A percentile compares a stretch with the other conserved stretches of the same genome.
Evolutionary conservation across 257 asterid species (phyloP).

Genomic region (Rubia yunnanensis): DNA sequence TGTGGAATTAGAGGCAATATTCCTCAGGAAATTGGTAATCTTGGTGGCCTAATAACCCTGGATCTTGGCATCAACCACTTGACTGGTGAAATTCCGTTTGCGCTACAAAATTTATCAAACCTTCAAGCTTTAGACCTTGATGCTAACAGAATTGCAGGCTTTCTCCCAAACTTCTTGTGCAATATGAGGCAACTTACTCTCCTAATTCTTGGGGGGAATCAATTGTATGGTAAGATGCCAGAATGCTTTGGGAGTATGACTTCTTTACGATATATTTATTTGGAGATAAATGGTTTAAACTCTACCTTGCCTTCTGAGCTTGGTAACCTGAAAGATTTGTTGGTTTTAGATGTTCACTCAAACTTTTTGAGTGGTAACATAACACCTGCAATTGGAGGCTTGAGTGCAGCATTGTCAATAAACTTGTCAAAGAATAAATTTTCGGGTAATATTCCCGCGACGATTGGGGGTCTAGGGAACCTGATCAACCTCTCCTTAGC

Average conservation of each 20-base stretch:
- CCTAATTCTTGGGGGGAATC: not conserved
- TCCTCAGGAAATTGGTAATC: slow-evolving; percentile 9
- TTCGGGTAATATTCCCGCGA: not conserved
- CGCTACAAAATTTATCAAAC: not conserved
- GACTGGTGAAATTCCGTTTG: not conserved
- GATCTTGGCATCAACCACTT: not conserved
- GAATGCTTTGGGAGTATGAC: slow-evolving; percentile 10
- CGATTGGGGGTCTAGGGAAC: slow-evolving; percentile 4
- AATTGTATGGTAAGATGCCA: not conserved
- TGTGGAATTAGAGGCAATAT: slow-evolving; percentile 6
- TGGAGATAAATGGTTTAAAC: slow-evolving; percentile 1
- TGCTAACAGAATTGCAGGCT: not conserved
- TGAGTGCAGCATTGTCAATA: not conserved
- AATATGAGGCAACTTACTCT: not conserved
- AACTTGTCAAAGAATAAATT: not conserved
- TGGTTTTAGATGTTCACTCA: not conserved
- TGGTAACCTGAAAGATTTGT: not conserved
- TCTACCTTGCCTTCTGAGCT: not conserved
- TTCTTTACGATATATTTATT: not conserved
- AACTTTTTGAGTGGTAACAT: not conserved
- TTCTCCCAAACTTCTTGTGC: slow-evolving; percentile 5
- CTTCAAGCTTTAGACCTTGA: slow-evolving; percentile 2
- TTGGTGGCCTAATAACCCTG: not conserved
- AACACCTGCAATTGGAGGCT: slow-evolving; percentile 1
- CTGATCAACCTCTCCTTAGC: not conserved